phyloP scores from a whole-genome alignment of 2,329 filamentous ascomycete genomes.

The Grosmannia clavigera region DNA sequence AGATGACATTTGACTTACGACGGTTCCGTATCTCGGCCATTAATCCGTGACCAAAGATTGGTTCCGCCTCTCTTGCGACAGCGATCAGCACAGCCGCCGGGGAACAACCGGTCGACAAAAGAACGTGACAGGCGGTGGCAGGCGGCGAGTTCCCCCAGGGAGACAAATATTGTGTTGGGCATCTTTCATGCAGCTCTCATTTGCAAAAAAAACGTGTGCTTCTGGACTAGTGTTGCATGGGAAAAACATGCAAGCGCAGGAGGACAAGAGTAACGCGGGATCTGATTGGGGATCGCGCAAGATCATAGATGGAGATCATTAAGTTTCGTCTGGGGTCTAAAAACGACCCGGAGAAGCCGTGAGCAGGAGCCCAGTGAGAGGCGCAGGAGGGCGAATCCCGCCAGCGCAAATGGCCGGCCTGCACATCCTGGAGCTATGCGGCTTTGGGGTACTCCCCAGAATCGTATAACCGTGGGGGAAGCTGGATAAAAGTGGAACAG shows the following conservation, averaged over 20 bases:
- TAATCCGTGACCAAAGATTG: no score
- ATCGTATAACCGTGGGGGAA: neutral
- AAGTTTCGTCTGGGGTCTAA: neutral
- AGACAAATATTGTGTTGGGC: neutral
- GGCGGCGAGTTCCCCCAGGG: neutral
- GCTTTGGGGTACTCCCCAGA: neutral
- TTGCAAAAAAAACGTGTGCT: neutral
- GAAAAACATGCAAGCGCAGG: neutral
- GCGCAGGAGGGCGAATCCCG: neutral
- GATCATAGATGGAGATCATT: neutral
- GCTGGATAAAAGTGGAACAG: neutral
- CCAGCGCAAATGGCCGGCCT: neutral
- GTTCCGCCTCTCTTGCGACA: no score
- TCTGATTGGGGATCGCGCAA: neutral
- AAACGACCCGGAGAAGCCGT: neutral
- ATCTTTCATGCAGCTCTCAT: neutral
- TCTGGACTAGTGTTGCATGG: neutral
- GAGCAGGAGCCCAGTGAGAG: neutral
- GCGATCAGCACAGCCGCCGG: neutral
- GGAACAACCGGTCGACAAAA: neutral
- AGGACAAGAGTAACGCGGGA: no score
- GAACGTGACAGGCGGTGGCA: neutral
- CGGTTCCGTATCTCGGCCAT: no score
- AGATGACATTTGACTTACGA: no score
- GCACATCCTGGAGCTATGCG: neutral